Base-by-base conservation (phyloP, 192 early-diverging fungal species). In the Umbelopsis isabellina region DNA sequence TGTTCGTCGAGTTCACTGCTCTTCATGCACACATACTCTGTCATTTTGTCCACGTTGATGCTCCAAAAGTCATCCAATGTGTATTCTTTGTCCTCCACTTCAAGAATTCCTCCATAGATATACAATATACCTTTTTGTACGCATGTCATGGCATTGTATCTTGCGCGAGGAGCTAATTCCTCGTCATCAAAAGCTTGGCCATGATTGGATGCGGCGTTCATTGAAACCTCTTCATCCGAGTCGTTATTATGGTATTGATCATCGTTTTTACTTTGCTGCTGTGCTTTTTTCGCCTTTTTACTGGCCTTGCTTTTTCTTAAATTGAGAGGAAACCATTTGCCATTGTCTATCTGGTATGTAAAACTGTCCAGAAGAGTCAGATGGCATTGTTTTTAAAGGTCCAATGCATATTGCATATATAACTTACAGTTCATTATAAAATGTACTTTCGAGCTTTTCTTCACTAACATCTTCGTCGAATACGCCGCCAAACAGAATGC, bases 71-170 rank as follows among this genome's bases (percentile, higher is more conserved):
- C 83, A 44, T 83, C 80, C 58, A 88, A 69, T 0, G 89, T 91
- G 67, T 85, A 78, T 71, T 92, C 91, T 50, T 83, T 78, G 53
- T 84, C 81, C 16, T 74, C 76, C n/a, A 82, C 74, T 69, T 92
- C 91, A 25, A 89, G 65, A 50, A 92, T 84, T 4, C 91, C 91
- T 11, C 91, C 91, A 72, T 82, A 87, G 49, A 92, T 66, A 65
- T 86, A 86, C 23, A 91, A 71, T 8, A 72, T 80, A 16, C 80
- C 83, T 45, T 82, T 81, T 20, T 81, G 74, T 18, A 90, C 85
- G 5, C 82, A 79, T 78, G 91, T 65, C 89, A 91, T 92, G 13
- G 85, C 73, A 72, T 90, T 91, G 71, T 88, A 92, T 4, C 91
- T 83, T 10, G 87, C 85, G 18, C 85, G 79, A 1, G 90, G 90